Conservation (phyloP, 148 eudicot species). For the Bassia scoparia region DNA sequence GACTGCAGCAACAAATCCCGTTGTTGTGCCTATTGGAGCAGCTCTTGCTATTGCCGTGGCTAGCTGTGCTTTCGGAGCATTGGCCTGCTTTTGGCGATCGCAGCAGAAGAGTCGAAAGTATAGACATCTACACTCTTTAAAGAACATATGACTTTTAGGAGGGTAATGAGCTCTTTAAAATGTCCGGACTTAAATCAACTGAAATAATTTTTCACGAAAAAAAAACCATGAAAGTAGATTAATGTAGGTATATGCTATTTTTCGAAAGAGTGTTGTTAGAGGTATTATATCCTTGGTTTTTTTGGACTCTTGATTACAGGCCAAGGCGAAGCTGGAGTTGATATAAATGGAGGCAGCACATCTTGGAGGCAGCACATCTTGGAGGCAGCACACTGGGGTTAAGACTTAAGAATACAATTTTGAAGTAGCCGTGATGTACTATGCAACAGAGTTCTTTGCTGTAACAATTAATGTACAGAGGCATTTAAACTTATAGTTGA, state of each 20-base stretch:
- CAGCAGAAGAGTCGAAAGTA: slow-evolving; percentile 95
- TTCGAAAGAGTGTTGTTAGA: slow-evolving; percentile 2
- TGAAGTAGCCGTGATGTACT: slow-evolving; percentile 18
- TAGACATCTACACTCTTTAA: slow-evolving; percentile 73
- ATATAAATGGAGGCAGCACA: slow-evolving; percentile 18
- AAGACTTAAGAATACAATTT: slow-evolving; percentile 6
- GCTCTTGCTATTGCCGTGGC: slow-evolving; percentile 87
- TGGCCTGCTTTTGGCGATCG: slow-evolving; percentile 98
- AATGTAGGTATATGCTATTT: not conserved
- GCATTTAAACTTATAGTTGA: not conserved
- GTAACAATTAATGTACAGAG: slow-evolving; percentile 11
- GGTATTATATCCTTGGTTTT: slow-evolving; percentile 19
- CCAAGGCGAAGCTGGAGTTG: slow-evolving; percentile 77
- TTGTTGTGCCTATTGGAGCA: slow-evolving; percentile 82
- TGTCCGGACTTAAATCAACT: slow-evolving; percentile 21
- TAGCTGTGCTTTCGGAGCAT: slow-evolving; percentile 89
- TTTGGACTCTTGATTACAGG: slow-evolving; percentile 53
- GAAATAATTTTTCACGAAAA: not conserved
- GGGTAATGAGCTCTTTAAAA: slow-evolving; percentile 34
- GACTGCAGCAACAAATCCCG: slow-evolving; percentile 48
- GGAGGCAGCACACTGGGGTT: too few relatives aligned
- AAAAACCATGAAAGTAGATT: not conserved
- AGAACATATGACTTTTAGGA: slow-evolving; percentile 65
- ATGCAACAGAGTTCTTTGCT: slow-evolving; percentile 11
- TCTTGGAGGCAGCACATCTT: slow-evolving; percentile 13